Base-by-base conservation (phyloP, 306 rosid species). In the Urtica urens region DNA sequence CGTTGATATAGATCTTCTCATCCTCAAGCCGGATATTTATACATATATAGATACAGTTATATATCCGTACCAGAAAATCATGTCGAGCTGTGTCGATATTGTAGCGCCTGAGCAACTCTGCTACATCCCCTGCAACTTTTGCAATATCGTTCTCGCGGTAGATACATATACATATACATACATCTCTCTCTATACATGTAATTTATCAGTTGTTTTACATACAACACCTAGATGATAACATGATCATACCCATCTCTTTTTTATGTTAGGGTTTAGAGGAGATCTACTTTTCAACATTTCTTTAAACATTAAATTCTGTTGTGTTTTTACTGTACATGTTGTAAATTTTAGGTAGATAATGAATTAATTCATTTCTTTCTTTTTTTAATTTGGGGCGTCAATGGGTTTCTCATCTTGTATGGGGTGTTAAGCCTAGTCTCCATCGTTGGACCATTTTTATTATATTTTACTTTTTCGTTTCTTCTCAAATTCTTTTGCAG, bases 71-170 rank as follows among this genome's bases (percentile, higher is more conserved):
- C 11, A 49, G n/a, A 9, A 28, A 31, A 53, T 7, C 70, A 87
- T 88, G 94, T 73, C 93, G 21, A 80, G 60, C 82, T 74, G 87
- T 66, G 87, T 74, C 17, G 47, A 38, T 72, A 4, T 35, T 35
- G 78, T 73, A 74, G 82, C 62, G 33, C 77, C 99, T 49, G 95
- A 90, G 65, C 92, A 90, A 66, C 87, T 90, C 35, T 90, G 99
- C 79, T 90, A 90, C 76, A 85, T 90, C 76, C 99, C 95, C 58
- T 90, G 99, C 87, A 90, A 79, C 82, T 81, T 90, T 63, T 90
- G 99, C 95, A 85, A 77, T 73, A 81, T 85, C 58, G 92, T 90
- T 79, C 95, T 90, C 70, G 99, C 99, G 99, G 99, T 68, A 73
- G 51, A 17, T 33, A 30, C 31, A 44, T 11, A 44, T 23, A 20